Evolutionary conservation across 2,329 filamentous ascomycete genomes (phyloP).

Genomic region (Diaporthe sp.): DNA sequence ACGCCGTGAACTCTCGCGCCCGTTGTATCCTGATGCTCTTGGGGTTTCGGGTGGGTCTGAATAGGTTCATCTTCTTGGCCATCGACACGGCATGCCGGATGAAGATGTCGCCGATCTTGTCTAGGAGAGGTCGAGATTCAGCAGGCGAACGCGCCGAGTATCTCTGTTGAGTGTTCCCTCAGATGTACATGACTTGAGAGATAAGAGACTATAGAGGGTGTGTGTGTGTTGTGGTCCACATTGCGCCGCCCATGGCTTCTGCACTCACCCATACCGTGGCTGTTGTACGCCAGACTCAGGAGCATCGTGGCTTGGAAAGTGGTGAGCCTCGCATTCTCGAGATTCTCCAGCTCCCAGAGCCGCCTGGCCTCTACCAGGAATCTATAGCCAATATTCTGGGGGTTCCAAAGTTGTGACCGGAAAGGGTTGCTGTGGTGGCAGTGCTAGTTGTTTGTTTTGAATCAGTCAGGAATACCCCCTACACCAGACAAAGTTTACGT

Average conservation of each 20-base stretch:
- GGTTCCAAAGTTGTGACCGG: conserved; percentile 7
- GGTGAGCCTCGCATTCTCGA: background rate
- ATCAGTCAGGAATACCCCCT: background rate
- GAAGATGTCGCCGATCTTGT: conserved; percentile 16
- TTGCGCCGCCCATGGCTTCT: background rate
- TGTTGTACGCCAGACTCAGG: conserved; percentile 4
- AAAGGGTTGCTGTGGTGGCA: background rate
- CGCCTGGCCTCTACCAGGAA: background rate
- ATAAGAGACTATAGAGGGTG: too few relatives aligned
- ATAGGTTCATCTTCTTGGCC: background rate
- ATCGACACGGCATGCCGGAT: background rate
- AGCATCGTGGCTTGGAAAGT: conserved; percentile 1
- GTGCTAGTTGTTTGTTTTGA: background rate
- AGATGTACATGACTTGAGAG: background rate
- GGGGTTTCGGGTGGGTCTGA: background rate
- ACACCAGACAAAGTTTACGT: background rate
- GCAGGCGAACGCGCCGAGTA: background rate
- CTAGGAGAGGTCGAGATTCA: background rate
- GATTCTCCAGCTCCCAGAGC: conserved; percentile 8
- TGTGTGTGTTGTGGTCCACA: too few relatives aligned
- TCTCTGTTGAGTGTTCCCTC: background rate
- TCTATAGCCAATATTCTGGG: conserved; percentile 1
- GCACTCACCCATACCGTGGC: conserved; percentile 11
- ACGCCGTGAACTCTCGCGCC: background rate
- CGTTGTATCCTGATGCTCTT: background rate